phyloP scores from a whole-genome alignment of 805 yeast genomes.

The Brettanomyces nanus region DNA sequence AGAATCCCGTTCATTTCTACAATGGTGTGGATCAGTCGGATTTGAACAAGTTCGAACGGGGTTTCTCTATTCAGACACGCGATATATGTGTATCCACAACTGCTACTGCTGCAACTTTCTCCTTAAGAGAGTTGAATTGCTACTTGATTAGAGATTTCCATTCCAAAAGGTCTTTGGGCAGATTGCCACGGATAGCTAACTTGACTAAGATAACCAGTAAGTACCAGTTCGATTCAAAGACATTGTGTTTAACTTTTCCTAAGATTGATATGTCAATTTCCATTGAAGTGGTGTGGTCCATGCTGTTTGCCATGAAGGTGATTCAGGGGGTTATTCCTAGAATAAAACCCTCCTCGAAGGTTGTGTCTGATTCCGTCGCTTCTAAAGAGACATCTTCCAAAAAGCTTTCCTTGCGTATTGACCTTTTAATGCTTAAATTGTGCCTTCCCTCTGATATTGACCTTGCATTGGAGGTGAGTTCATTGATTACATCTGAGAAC shows the following conservation, averaged over 20 bases:
- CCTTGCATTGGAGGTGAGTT: slow-evolving; percentile 22
- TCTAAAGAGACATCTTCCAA: background rate
- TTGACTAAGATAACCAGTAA: slow-evolving; percentile 9
- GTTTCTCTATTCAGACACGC: slow-evolving; percentile 9
- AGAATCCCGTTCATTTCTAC: slow-evolving; percentile 23
- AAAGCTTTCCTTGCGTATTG: slow-evolving; percentile 16
- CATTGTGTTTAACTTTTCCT: slow-evolving; percentile 18
- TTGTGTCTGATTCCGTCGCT: background rate
- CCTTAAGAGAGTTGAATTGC: background rate
- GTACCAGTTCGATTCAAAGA: slow-evolving; percentile 10
- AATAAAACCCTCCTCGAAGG: background rate
- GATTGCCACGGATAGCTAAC: slow-evolving; percentile 9
- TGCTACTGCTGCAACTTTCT: background rate
- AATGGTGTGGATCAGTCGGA: slow-evolving; percentile 22
- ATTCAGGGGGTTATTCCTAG: background rate
- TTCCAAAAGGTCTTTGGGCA: slow-evolving; percentile 6
- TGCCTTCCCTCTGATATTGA: slow-evolving; percentile 21
- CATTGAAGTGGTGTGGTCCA: slow-evolving; percentile 25
- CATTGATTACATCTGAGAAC: slow-evolving; percentile 13
- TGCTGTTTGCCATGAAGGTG: slow-evolving; percentile 17
- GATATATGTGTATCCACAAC: background rate
- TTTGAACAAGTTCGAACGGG: slow-evolving; percentile 22
- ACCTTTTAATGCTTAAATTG: slow-evolving; percentile 17
- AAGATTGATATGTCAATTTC: slow-evolving; percentile 19
- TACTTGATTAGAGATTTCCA: slow-evolving; percentile 18